phyloP scores from a whole-genome alignment of 768 basidiomycete species.

The Leccinum pellstonianum region DNA sequence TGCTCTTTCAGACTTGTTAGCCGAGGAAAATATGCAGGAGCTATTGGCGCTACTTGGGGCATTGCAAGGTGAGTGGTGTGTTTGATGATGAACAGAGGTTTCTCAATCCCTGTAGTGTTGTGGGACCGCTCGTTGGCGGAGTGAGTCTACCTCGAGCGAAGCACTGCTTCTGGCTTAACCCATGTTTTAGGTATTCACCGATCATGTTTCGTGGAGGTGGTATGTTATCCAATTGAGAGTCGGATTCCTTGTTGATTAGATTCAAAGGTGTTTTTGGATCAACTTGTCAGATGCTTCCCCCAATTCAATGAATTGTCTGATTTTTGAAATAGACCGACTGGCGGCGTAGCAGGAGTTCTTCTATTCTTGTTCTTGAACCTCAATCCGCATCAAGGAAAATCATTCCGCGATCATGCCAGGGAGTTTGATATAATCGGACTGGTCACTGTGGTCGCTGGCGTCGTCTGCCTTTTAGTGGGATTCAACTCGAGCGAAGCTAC shows the following conservation, averaged over 20 bases:
- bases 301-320: neutral
- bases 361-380: slow-evolving; percentile 38
- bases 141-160: slow-evolving; percentile 18
- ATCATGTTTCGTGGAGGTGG: slow-evolving; percentile 42
- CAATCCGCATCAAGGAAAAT: slow-evolving; percentile 32
- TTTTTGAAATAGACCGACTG: slow-evolving; percentile 32
- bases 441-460: slow-evolving; percentile 32
- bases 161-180: neutral
- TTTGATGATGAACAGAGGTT: neutral
- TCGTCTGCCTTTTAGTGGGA: slow-evolving; percentile 39
- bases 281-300: slow-evolving; percentile 30
- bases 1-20: slow-evolving; percentile 12
- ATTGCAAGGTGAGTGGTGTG: slow-evolving; percentile 30
- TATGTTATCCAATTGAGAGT: slow-evolving; percentile 16
- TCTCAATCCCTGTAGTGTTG: slow-evolving; percentile 26
- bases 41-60: slow-evolving; percentile 42
- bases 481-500: slow-evolving; percentile 35
- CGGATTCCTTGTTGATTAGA: slow-evolving; percentile 1
- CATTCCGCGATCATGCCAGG: slow-evolving; percentile 30
- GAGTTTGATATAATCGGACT: slow-evolving; percentile 45
- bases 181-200: slow-evolving; percentile 30
- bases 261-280: slow-evolving; percentile 36
- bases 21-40: slow-evolving; percentile 40
- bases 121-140: slow-evolving; percentile 44
- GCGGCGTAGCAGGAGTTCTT: slow-evolving; percentile 31